These are phyloP conservation scores for Dipodascus albidus DNA, from an alignment of 805 yeast genomes.

Conservation along the genomic window DNA sequence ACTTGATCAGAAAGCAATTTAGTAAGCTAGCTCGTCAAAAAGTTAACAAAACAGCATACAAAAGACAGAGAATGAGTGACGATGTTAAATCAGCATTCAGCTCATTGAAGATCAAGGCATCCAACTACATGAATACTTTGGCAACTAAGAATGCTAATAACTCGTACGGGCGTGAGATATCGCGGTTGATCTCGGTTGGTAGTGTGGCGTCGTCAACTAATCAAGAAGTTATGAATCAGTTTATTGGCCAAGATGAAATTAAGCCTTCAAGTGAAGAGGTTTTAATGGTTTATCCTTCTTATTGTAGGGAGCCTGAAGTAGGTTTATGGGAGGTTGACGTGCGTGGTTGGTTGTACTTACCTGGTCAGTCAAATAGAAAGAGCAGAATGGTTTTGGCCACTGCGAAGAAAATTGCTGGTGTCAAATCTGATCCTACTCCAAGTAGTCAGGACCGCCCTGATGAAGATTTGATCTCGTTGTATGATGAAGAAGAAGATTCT, in stretches of 20 bases:
- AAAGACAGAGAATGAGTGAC: background rate
- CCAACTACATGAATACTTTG: background rate
- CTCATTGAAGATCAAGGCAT: background rate
- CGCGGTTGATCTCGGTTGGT: background rate
- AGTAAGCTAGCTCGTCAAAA: background rate
- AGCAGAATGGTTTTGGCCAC: conserved; percentile 57
- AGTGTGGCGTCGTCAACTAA: background rate
- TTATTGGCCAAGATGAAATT: background rate
- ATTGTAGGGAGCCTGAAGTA: conserved; percentile 29
- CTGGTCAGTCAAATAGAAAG: conserved; percentile 60
- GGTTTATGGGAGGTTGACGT: conserved; percentile 44
- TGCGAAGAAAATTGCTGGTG: conserved; percentile 53
- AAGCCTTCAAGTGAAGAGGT: conserved; percentile 36
- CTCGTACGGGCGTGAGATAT: background rate
- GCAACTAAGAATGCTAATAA: background rate
- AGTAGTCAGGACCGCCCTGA: background rate
- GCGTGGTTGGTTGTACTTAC: conserved; percentile 59
- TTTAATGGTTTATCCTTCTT: conserved; percentile 50
- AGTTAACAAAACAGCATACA: background rate
- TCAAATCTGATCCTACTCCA: conserved; percentile 2
- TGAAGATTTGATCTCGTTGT: conserved; percentile 6
- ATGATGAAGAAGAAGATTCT: conserved; percentile 3
- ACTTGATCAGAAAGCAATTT: background rate
- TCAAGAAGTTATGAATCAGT: background rate
- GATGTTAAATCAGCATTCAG: background rate